Percentiles rank a stretch among this genome's conserved stretches.
phyloP scores from a whole-genome alignment of 2,329 filamentous ascomycete species.

The Stenocarpella maydis region DNA sequence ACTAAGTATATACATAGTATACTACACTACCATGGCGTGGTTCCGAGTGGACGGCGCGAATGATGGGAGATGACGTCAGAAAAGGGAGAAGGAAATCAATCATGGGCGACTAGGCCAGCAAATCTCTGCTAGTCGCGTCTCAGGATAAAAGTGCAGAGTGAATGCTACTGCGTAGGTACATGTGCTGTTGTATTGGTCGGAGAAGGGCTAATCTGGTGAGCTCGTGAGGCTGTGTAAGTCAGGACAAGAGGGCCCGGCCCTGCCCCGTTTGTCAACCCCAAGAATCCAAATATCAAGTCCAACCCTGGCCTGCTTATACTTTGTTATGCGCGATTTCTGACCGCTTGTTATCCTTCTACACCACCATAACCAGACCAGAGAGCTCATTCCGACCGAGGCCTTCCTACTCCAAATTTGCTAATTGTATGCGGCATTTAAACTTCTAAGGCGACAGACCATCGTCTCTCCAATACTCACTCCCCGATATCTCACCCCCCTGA shows the following conservation, averaged over 20 bases:
- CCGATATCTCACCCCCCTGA: constrained; percentile 6
- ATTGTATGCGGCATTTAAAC: constrained; percentile 31
- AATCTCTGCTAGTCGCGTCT: constrained; percentile 5
- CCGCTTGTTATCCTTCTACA: constrained; percentile 34
- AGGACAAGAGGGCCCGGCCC: background rate
- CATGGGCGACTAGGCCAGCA: background rate
- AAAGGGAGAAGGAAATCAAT: background rate
- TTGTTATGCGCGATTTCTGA: constrained; percentile 35
- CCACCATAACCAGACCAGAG: background rate
- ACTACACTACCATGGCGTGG: background rate
- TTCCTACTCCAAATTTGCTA: background rate
- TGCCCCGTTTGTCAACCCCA: background rate
- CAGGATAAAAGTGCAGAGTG: background rate
- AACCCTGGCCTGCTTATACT: constrained; percentile 24
- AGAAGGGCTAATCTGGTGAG: constrained; percentile 21
- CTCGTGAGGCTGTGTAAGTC: constrained; percentile 11
- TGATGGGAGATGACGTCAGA: constrained; percentile 14
- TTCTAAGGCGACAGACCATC: background rate
- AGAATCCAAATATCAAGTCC: constrained; percentile 30
- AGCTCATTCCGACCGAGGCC: background rate
- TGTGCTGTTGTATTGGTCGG: background rate
- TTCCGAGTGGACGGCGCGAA: constrained; percentile 28
- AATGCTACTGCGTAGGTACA: too few relatives aligned
- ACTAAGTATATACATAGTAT: too few relatives aligned
- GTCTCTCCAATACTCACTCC: constrained; percentile 7